Percentiles rank a stretch among this genome's conserved stretches.
These are phyloP conservation scores for Chlamydomonas sp. DNA, from an alignment of 139 green algal species.

Conservation along the genomic window DNA sequence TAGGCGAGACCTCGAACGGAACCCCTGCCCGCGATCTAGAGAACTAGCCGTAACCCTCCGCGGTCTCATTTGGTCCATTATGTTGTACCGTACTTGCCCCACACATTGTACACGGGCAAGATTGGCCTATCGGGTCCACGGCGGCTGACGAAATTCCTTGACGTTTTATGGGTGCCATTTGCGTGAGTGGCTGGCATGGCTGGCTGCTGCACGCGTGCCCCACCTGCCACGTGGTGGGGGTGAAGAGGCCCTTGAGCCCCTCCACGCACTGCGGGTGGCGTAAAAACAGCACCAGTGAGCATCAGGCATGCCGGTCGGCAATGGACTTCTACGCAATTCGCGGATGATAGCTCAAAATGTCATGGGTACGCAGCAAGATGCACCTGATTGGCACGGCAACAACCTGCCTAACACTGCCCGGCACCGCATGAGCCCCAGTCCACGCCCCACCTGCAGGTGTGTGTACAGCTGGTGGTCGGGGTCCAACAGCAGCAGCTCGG, in stretches of 20 bases:
- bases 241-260: conserved; percentile 14
- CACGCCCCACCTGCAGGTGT: not conserved
- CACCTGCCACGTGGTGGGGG: not conserved
- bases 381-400: not conserved
- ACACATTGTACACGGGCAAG: no score
- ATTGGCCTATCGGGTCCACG: no score
- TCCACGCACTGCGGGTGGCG: not conserved
- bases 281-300: not conserved
- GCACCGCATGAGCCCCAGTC: not conserved
- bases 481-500: conserved; percentile 33
- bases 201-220: not conserved
- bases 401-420: not conserved
- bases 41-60: not conserved
- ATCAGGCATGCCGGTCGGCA: no score
- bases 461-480: not conserved
- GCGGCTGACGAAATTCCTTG: no score
- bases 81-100: not conserved
- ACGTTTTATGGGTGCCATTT: no score
- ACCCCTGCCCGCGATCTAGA: not conserved
- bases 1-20: not conserved
- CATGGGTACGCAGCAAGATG: not conserved
- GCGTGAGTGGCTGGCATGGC: no score
- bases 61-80: not conserved
- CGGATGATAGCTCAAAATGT: not conserved
- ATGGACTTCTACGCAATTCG: no score